Conservation (phyloP, 2,329 filamentous ascomycete genomes). For the Lecanicillium sp. region DNA sequence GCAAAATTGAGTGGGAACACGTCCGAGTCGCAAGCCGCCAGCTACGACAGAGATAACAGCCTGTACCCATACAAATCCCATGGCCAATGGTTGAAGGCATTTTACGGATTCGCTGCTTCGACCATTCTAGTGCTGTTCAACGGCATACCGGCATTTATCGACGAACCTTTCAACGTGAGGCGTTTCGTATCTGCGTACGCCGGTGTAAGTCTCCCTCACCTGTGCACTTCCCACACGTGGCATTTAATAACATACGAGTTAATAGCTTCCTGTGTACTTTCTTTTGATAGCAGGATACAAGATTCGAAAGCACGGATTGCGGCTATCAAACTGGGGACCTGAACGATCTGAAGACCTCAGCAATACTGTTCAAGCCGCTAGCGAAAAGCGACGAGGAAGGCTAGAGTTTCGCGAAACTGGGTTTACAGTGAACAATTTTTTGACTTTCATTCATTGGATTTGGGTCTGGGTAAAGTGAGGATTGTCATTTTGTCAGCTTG, state of each 20-base stretch:
- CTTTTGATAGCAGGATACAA: conserved; percentile 30
- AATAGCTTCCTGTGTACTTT: conserved; percentile 27
- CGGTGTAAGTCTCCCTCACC: conserved; percentile 21
- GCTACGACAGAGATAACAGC: conserved; percentile 25
- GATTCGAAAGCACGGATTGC: conserved; percentile 25
- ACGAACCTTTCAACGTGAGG: conserved; percentile 23
- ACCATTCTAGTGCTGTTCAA: conserved; percentile 26
- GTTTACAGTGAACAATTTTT: conserved; percentile 22
- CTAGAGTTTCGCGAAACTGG: conserved; percentile 26
- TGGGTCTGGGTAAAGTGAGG: conserved; percentile 29
- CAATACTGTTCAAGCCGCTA: conserved; percentile 27
- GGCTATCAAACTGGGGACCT: conserved; percentile 23
- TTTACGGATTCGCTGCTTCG: conserved; percentile 24
- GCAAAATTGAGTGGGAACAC: conserved; percentile 29
- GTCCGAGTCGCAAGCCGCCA: conserved; percentile 24
- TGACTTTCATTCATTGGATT: conserved; percentile 23
- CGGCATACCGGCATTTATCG: conserved; percentile 23
- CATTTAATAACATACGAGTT: not conserved
- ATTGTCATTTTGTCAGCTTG: too few relatives aligned
- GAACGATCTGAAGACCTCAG: conserved; percentile 28
- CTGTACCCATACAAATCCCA: conserved; percentile 30
- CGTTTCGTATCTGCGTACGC: conserved; percentile 31
- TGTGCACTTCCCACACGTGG: too few relatives aligned
- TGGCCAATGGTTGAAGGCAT: conserved; percentile 29
- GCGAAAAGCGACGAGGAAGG: conserved; percentile 24